Base-by-base conservation (phyloP, 1,284 basidiomycete genomes). In the Bjerkandera adusta region DNA sequence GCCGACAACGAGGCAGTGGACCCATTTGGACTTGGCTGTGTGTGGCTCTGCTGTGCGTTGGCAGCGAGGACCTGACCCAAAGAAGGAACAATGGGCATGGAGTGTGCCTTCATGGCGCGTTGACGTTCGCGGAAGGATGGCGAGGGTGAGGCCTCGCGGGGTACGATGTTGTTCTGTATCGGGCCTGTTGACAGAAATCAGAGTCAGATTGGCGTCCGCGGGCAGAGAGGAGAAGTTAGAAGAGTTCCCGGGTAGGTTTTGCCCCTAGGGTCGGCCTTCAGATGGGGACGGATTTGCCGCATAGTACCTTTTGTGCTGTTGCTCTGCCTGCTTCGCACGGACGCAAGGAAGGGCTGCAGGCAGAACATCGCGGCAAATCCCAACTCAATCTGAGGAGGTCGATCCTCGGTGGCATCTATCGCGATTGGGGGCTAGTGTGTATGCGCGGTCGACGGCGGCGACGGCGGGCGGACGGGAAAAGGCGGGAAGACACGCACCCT, bases 101-200 rank as follows among this genome's bases (percentile, higher is more conserved):
- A 81, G 54, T 81, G 76, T 1, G 79, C 61, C 56, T 85, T 84
- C 22, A 73, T 60, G 15, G 78, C 69, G 34, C 85, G 72, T 51
- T 75, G 72, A 56, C 79, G 71, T 51, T 84, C 78, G 43, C 76
- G 75, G 58, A 77, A 71, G 22, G 78, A 72, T 29, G 85, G 85
- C 2, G 85, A 86, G 30, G 79, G 80, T 26, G 85, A 85, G 54
- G 76, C 72, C 57, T 88, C 84, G 47, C 83, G 75, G 32, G 73
- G 68, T n/a, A 39, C 43, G 11, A 75, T 76, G 30, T 77, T 67
- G 60, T 67, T 73, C 59, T 76, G 74, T 56, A 62, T 62, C 35
- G 60, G 55, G 52, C 60, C 61, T 65, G 44, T 41, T 45, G 50
- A 50, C 48, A 46, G 36, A 48, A 34, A 43, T 49, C 38, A 49